These are phyloP conservation scores for Gaertneriomyces semiglobifer DNA, from an alignment of 192 early-diverging fungal genomes.

Conservation along the genomic window DNA sequence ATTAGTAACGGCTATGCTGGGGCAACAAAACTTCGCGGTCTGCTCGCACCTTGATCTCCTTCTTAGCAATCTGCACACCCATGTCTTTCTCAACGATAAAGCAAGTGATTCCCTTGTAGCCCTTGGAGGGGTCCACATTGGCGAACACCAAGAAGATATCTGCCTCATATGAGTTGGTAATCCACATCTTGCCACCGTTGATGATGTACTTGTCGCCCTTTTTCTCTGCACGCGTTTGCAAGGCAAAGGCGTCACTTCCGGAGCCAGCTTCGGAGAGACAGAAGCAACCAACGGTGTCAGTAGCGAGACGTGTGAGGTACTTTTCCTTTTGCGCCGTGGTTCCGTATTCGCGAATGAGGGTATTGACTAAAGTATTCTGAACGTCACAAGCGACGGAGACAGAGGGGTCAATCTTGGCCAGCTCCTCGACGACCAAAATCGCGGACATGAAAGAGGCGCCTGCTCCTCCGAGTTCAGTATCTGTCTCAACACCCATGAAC, in stretches of 20 bases:
- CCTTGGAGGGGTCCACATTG: slow-evolving; percentile 88
- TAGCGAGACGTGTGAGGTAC: slow-evolving; percentile 81
- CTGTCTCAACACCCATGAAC: slow-evolving; percentile 92
- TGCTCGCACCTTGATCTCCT: slow-evolving; percentile 77
- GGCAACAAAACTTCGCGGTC: not conserved
- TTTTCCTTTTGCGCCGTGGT: slow-evolving; percentile 69
- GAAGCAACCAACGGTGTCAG: slow-evolving; percentile 85
- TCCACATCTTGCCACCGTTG: slow-evolving; percentile 71
- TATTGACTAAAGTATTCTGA: slow-evolving; percentile 95
- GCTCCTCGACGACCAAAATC: slow-evolving; percentile 84
- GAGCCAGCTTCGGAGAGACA: slow-evolving; percentile 90
- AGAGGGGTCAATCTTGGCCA: slow-evolving; percentile 93
- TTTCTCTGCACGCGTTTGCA: slow-evolving; percentile 79
- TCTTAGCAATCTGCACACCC: slow-evolving; percentile 92
- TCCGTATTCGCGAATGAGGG: slow-evolving; percentile 82
- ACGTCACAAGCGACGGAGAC: slow-evolving; percentile 90
- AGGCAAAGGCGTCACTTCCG: slow-evolving; percentile 91
- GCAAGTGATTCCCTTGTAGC: slow-evolving; percentile 96
- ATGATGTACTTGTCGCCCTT: slow-evolving; percentile 87
- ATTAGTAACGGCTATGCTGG: not conserved
- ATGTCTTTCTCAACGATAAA: slow-evolving; percentile 91
- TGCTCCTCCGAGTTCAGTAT: slow-evolving; percentile 74
- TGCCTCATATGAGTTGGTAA: slow-evolving; percentile 83
- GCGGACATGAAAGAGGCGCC: slow-evolving; percentile 81
- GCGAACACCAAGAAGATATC: slow-evolving; percentile 98